Base-by-base conservation (phyloP, 345 rosid species). In the Aquilaria yunnanensis region DNA sequence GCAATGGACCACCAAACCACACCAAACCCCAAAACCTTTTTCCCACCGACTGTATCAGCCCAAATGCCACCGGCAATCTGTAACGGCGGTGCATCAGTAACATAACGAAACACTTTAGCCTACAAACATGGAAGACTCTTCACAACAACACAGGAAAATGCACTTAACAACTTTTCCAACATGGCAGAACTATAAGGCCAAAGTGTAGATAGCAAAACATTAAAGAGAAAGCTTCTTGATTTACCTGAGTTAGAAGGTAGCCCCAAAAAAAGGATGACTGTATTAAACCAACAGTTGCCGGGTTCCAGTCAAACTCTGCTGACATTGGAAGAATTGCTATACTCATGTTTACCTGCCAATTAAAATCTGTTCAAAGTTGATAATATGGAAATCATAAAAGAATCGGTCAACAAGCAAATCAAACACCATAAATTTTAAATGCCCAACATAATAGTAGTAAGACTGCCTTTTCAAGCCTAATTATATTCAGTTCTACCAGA, bases 181-280 rank as follows among this genome's bases (percentile, higher is more conserved):
- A 63, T 23, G 14, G 2, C 16, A 23, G 34, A 14, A 54, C 50
- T 14, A 52, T 52, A 12, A 62, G 14, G 14, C 7, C 2, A 14
- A 49, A 14, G 14, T 49, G 14, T 11, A 14, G 12, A 49, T 11
- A 48, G 9, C 0, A 23, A 23, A 23, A 23, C 23, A 23, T 23
- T 23, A 23, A 2, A 30, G 29, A 47, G 12, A 65, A 10, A 53
- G 23, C 5, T 9, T 62, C 47, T 3, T 7, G 4, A 7, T 37
- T 70, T 56, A 81, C 97, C 84, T 90, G 98, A 12, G 98, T 93
- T 45, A 90, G 97, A 50, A 93, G 89, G 75, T 93, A 93, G 54
- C 97, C 97, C 98, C 97, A 90, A 78, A 90, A 93, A 75, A 93
- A 93, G 3, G 98, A 93, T 74, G 97, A 90, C 76, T 93, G 97